Conservation (phyloP, 441 rosid species). For the Aleurites moluccanus region DNA sequence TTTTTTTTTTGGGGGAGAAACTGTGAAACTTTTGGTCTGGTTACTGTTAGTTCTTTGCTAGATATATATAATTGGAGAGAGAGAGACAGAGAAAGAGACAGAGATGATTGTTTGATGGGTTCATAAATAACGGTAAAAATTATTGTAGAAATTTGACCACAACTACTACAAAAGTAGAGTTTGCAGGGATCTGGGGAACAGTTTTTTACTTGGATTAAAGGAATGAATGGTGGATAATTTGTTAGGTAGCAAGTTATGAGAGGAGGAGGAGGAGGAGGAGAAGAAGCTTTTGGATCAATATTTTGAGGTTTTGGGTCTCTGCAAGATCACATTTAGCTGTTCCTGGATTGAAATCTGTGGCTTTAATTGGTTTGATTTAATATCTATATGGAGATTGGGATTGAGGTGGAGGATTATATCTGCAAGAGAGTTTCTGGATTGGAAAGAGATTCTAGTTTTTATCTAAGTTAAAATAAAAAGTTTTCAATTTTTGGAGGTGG, state of each 20-base stretch:
- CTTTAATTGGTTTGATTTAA: constrained; percentile 4
- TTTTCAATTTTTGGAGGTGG: constrained; percentile 11
- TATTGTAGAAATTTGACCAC: constrained; percentile 19
- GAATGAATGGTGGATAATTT: constrained; percentile 6
- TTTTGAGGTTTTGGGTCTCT: constrained; percentile 11
- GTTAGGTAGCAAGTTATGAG: constrained; percentile 10
- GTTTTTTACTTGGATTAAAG: neutral
- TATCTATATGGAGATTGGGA: neutral
- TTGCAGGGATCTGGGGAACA: constrained; percentile 24
- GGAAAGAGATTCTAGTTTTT: constrained; percentile 14
- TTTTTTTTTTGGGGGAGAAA: neutral
- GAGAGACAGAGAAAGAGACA: neutral
- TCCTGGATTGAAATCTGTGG: constrained; percentile 11
- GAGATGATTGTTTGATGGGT: constrained; percentile 13
- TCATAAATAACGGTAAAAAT: constrained; percentile 17
- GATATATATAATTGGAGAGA: constrained; percentile 27
- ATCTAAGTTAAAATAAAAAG: neutral
- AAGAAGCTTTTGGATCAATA: neutral
- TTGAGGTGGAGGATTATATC: constrained; percentile 16
- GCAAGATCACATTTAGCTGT: neutral
- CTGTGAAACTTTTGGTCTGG: constrained; percentile 25
- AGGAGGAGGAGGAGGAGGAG: constrained; percentile 2
- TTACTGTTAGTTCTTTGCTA: constrained; percentile 25
- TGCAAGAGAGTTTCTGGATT: constrained; percentile 19
- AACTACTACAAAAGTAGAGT: neutral